Conservation (phyloP, 306 rosid species). For the Mimosa bimucronata region DNA sequence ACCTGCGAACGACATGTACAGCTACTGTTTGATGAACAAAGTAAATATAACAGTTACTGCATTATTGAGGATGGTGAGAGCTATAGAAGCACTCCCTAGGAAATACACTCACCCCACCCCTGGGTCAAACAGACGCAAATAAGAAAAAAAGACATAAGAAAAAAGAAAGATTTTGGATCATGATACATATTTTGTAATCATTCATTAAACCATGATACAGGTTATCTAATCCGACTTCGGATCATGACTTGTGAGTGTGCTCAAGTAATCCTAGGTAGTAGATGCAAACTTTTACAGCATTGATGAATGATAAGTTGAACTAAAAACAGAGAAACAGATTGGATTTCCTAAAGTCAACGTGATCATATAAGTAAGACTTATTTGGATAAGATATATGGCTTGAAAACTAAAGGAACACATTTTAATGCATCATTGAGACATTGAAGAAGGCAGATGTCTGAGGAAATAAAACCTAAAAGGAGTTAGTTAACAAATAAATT, state of each 20-base stretch:
- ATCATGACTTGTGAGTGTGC: not conserved
- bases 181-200: too few relatives aligned
- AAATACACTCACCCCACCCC: not conserved
- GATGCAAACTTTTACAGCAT: not conserved
- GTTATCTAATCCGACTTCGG: not conserved
- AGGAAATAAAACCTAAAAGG: not conserved
- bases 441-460: not conserved
- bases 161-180: too few relatives aligned
- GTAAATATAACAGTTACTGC: not conserved
- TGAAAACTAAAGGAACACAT: not conserved
- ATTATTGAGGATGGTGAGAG: not conserved
- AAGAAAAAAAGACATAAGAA: not conserved
- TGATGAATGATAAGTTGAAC: not conserved
- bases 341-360: not conserved
- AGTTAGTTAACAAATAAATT: constrained; percentile 21
- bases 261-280: not conserved
- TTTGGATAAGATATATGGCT: too few relatives aligned
- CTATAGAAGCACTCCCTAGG: not conserved
- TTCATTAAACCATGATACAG: not conserved
- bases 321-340: constrained; percentile 1
- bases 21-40: not conserved
- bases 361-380: not conserved
- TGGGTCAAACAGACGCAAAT: not conserved
- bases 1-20: not conserved
- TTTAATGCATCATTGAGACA: not conserved